These are phyloP conservation scores for Fusarium beomiforme DNA, from an alignment of 2,329 filamentous ascomycete species.

Conservation along the genomic window DNA sequence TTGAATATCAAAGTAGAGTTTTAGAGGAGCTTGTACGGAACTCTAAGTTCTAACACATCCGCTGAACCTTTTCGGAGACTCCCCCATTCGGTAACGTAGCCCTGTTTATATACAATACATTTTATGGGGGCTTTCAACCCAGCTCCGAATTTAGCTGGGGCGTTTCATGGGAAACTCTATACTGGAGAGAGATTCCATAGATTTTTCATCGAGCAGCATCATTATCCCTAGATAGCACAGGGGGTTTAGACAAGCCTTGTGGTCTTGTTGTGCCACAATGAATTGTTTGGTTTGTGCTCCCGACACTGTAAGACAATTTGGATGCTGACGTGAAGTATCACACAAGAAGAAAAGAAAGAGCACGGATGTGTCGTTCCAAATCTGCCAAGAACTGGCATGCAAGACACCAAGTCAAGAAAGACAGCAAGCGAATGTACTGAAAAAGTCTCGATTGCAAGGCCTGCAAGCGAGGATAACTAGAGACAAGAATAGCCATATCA, in stretches of 20 bases:
- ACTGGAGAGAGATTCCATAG: neutral
- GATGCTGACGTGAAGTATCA: constrained; percentile 10
- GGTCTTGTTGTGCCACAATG: neutral
- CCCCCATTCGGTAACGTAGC: constrained; percentile 27
- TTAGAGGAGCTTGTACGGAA: constrained; percentile 11
- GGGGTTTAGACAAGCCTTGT: constrained; percentile 2
- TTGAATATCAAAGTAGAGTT: neutral
- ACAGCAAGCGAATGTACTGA: neutral
- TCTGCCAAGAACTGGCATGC: constrained; percentile 20
- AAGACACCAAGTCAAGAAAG: constrained; percentile 9
- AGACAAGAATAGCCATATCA: constrained; percentile 11
- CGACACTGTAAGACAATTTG: neutral
- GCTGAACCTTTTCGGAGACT: constrained; percentile 28
- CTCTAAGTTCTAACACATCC: constrained; percentile 21
- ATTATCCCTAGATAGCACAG: neutral
- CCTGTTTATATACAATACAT: constrained; percentile 5
- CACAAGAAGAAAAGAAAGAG: neutral
- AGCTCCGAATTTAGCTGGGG: constrained; percentile 26
- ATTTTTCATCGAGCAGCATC: neutral
- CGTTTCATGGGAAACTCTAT: constrained; percentile 27
- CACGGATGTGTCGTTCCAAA: neutral
- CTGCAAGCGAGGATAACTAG: constrained; percentile 8
- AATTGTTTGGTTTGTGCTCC: constrained; percentile 8
- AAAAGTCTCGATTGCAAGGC: constrained; percentile 8
- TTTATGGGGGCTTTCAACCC: constrained; percentile 15